phyloP scores from a whole-genome alignment of 2,329 filamentous ascomycete genomes.

The Amauroascus niger region DNA sequence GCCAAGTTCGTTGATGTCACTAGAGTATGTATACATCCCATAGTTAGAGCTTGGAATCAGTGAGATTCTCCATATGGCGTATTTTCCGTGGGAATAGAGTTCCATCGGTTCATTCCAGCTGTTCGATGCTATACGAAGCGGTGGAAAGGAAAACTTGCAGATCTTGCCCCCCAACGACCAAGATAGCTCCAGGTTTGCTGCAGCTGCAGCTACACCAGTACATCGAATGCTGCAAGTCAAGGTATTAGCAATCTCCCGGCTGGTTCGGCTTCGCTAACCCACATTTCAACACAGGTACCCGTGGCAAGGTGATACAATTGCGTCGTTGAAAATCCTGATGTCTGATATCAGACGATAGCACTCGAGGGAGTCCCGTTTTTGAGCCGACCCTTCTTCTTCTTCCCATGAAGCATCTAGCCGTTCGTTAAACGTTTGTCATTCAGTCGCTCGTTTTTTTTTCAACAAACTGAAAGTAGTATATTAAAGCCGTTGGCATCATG shows the following conservation, averaged over 20 bases:
- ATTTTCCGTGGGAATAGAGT: background rate
- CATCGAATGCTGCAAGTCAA: background rate
- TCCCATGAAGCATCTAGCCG: constrained; percentile 4
- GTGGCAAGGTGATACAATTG: background rate
- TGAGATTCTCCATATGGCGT: background rate
- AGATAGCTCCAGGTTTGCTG: background rate
- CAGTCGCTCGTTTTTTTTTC: background rate
- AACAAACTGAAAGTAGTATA: too few species aligned
- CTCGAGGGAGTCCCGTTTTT: background rate
- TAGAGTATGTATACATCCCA: too few species aligned
- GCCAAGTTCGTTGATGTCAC: constrained; percentile 2
- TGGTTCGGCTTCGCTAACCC: background rate
- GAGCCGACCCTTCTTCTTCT: background rate
- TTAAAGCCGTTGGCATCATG: background rate
- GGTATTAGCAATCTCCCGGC: background rate
- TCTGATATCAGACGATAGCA: background rate
- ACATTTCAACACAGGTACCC: background rate
- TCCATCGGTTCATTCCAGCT: background rate
- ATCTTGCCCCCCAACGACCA: background rate
- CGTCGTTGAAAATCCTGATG: background rate
- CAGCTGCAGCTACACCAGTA: background rate
- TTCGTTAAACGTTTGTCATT: background rate
- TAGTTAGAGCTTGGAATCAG: background rate
- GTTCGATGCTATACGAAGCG: background rate
- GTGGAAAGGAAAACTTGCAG: background rate